These are phyloP conservation scores for Claviceps spartinae DNA, from an alignment of 2,329 filamentous ascomycete genomes.

Conservation along the genomic window DNA sequence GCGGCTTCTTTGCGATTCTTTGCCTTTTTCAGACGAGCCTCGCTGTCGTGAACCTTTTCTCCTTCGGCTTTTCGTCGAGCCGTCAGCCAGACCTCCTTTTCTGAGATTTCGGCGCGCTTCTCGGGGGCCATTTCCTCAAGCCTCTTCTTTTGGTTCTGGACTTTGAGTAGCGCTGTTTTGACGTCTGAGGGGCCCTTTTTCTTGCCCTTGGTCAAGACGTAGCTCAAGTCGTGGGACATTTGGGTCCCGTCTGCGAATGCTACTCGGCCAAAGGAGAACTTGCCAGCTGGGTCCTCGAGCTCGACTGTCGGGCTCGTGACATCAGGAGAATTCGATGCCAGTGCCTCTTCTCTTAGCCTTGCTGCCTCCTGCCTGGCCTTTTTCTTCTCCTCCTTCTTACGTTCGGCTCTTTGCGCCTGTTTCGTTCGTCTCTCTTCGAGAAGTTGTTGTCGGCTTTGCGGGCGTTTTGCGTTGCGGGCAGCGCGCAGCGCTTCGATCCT, in stretches of 20 bases:
- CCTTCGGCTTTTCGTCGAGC: constrained; percentile 82
- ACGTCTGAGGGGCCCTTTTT: constrained; percentile 75
- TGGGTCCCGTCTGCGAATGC: constrained; percentile 77
- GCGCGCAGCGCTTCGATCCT: constrained; percentile 77
- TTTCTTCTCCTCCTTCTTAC: constrained; percentile 74
- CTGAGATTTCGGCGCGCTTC: constrained; percentile 74
- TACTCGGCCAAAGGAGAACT: constrained; percentile 84
- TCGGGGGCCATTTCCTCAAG: constrained; percentile 60
- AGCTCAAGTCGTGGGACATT: constrained; percentile 59
- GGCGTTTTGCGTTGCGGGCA: constrained; percentile 73
- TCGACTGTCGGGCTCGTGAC: constrained; percentile 43
- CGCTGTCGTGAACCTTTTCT: constrained; percentile 79
- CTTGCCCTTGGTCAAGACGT: constrained; percentile 39
- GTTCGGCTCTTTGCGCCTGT: constrained; percentile 70
- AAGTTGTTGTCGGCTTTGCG: constrained; percentile 75
- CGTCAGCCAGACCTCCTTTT: constrained; percentile 90
- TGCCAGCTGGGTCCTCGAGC: constrained; percentile 40
- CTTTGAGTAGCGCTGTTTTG: constrained; percentile 71
- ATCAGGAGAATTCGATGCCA: constrained; percentile 48
- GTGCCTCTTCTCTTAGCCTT: constrained; percentile 45
- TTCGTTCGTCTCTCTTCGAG: constrained; percentile 82
- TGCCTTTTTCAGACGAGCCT: constrained; percentile 78
- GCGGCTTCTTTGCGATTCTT: constrained; percentile 81
- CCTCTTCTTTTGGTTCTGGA: constrained; percentile 75
- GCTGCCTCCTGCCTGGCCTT: constrained; percentile 73